These are phyloP conservation scores for Bipolaris oryzae DNA, from an alignment of 2,329 filamentous ascomycete species.

Conservation along the genomic window DNA sequence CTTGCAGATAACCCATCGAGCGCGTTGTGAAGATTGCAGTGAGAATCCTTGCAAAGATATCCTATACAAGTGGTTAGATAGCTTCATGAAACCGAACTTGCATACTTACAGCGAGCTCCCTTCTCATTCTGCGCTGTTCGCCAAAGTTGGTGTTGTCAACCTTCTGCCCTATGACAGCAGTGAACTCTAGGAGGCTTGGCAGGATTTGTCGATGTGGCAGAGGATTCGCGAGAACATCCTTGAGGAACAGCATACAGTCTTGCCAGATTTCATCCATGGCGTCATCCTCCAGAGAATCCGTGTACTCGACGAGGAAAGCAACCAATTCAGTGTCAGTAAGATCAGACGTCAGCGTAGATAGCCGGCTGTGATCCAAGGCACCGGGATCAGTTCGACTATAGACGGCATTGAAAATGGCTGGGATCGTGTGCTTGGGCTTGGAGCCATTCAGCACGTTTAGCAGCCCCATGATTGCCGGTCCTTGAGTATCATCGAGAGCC, in stretches of 20 bases:
- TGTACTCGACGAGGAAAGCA: slow-evolving; percentile 88
- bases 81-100: not conserved
- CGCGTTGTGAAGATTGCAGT: slow-evolving; percentile 94
- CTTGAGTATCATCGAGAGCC: slow-evolving; percentile 57
- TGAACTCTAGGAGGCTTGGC: slow-evolving; percentile 84
- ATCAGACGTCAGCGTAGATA: slow-evolving; percentile 86
- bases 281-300: slow-evolving; percentile 89
- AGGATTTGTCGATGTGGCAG: slow-evolving; percentile 93
- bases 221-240: slow-evolving; percentile 88
- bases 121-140: slow-evolving; percentile 88
- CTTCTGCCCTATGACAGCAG: slow-evolving; percentile 88
- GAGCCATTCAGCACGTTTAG: slow-evolving; percentile 91
- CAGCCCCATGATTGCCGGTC: slow-evolving; percentile 77
- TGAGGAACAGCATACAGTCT: slow-evolving; percentile 89
- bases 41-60: slow-evolving; percentile 84
- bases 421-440: slow-evolving; percentile 87
- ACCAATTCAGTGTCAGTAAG: slow-evolving; percentile 84
- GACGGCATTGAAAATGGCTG: slow-evolving; percentile 92
- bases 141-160: slow-evolving; percentile 98
- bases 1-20: slow-evolving; percentile 73
- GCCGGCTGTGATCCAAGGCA: slow-evolving; percentile 77
- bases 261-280: slow-evolving; percentile 98
- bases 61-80: slow-evolving; percentile 57
- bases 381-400: slow-evolving; percentile 90
- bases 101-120: slow-evolving; percentile 78